phyloP scores from a whole-genome alignment of 371 early-diverging fungal genomes.

The Apophysomyces trapeziformis region DNA sequence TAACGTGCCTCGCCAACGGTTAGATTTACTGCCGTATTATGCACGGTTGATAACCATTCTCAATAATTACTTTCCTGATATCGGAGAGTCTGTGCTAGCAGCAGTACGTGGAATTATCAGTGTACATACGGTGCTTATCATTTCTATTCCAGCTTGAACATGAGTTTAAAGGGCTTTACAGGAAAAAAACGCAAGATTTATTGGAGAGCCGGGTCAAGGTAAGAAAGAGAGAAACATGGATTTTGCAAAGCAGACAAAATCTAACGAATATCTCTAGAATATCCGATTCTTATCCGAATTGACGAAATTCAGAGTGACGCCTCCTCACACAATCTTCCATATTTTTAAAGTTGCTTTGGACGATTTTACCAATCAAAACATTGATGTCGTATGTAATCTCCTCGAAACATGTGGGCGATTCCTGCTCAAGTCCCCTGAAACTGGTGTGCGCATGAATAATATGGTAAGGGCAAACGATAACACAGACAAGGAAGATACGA shows the following conservation, averaged over 20 bases:
- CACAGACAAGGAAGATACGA: background rate
- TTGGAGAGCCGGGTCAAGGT: slow-evolving; percentile 79
- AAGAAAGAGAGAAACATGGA: background rate
- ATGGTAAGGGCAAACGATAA: slow-evolving; percentile 49
- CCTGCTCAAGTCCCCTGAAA: slow-evolving; percentile 78
- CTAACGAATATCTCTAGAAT: slow-evolving; percentile 46
- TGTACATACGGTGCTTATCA: too few species aligned
- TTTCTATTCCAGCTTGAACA: slow-evolving; percentile 60
- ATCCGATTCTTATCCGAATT: slow-evolving; percentile 90
- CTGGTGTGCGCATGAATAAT: slow-evolving; percentile 61
- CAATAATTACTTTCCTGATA: slow-evolving; percentile 83
- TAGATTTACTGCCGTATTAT: slow-evolving; percentile 92
- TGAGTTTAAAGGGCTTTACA: slow-evolving; percentile 74
- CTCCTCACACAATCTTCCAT: slow-evolving; percentile 80
- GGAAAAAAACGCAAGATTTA: slow-evolving; percentile 71
- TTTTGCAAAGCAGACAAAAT: background rate
- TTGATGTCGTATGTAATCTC: slow-evolving; percentile 84
- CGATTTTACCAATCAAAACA: slow-evolving; percentile 79
- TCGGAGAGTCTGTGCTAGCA: slow-evolving; percentile 73
- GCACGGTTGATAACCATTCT: slow-evolving; percentile 89
- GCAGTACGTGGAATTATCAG: slow-evolving; percentile 36
- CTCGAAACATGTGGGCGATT: slow-evolving; percentile 93
- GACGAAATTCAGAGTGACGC: slow-evolving; percentile 88
- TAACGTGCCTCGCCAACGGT: slow-evolving; percentile 79
- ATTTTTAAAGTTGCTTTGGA: slow-evolving; percentile 84